phyloP scores from a whole-genome alignment of 148 eudicot species.

The Silene conica region DNA sequence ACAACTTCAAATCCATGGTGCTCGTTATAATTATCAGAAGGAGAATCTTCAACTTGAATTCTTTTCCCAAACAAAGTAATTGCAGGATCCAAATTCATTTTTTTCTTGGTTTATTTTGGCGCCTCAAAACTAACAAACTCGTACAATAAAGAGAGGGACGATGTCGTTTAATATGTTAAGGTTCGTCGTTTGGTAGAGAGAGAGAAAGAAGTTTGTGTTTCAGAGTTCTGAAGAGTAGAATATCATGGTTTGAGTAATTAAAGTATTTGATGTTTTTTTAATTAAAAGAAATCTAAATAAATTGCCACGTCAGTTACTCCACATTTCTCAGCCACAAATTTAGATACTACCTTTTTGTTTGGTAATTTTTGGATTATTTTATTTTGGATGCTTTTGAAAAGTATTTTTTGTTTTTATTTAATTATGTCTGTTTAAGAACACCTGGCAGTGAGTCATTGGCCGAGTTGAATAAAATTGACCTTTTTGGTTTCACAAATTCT shows the following conservation, averaged over 20 bases:
- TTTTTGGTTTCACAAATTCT: neutral
- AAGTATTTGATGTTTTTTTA: constrained; percentile 45
- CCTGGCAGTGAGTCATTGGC: constrained; percentile 24
- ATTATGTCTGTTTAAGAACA: constrained; percentile 4
- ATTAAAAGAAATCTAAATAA: constrained; percentile 1
- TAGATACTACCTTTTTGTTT: constrained; percentile 13
- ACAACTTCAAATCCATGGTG: constrained; percentile 9
- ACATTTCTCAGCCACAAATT: constrained; percentile 74
- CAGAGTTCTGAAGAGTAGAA: constrained; percentile 17
- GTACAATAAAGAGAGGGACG: too few relatives aligned
- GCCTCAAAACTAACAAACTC: neutral
- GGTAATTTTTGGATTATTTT: neutral
- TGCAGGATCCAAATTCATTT: constrained; percentile 50
- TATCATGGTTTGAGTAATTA: constrained; percentile 17
- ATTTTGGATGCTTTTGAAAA: constrained; percentile 12
- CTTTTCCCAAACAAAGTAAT: constrained; percentile 77
- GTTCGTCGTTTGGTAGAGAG: constrained; percentile 9
- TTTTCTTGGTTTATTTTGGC: neutral
- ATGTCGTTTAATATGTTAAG: neutral
- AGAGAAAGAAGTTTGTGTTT: constrained; percentile 8
- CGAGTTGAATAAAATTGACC: neutral
- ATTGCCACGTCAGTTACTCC: constrained; percentile 53
- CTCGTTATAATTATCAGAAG: constrained; percentile 2
- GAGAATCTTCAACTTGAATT: constrained; percentile 35
- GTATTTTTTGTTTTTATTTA: neutral